Conservation (phyloP, 2,329 filamentous ascomycete species). For the Colletotrichum scovillei region DNA sequence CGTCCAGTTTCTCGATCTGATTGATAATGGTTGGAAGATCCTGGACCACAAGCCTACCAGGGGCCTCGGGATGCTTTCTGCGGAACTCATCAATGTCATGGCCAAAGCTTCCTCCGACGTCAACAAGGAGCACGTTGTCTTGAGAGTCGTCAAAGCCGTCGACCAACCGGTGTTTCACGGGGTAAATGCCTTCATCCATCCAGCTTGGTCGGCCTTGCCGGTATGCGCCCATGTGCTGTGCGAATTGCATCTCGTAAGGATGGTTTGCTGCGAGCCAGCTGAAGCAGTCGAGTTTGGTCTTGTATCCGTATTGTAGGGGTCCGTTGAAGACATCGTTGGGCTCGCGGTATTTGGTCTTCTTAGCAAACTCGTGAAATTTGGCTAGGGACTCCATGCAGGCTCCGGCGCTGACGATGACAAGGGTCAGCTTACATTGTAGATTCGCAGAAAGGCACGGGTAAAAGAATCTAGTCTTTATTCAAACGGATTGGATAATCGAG, state of each 20-base stretch:
- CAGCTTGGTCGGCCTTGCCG: conserved; percentile 46
- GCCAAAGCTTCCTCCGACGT: conserved; percentile 49
- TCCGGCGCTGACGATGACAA: conserved; percentile 32
- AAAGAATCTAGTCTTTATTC: too few relatives aligned
- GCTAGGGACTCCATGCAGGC: conserved; percentile 30
- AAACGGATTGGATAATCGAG: too few relatives aligned
- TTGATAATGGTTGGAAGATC: conserved; percentile 56
- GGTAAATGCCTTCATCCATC: conserved; percentile 47
- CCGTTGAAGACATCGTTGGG: conserved; percentile 44
- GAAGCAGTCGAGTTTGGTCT: conserved; percentile 39
- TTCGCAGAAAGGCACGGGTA: too few relatives aligned
- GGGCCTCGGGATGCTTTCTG: conserved; percentile 46
- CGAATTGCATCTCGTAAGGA: conserved; percentile 9
- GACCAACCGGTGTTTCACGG: conserved; percentile 46
- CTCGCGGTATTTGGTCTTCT: conserved; percentile 42
- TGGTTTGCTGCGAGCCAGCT: conserved; percentile 2
- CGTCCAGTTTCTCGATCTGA: conserved; percentile 44
- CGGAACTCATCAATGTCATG: conserved; percentile 49
- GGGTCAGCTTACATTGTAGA: background rate
- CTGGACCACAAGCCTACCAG: conserved; percentile 55
- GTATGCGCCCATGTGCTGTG: conserved; percentile 44
- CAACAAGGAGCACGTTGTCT: conserved; percentile 45
- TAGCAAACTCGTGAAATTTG: conserved; percentile 45
- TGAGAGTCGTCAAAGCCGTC: conserved; percentile 39
- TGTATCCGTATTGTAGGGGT: conserved; percentile 46